A percentile compares a stretch with the other conserved stretches of the same genome.
phyloP scores from a whole-genome alignment of 345 rosid species.

The Erucastrum elatum region DNA sequence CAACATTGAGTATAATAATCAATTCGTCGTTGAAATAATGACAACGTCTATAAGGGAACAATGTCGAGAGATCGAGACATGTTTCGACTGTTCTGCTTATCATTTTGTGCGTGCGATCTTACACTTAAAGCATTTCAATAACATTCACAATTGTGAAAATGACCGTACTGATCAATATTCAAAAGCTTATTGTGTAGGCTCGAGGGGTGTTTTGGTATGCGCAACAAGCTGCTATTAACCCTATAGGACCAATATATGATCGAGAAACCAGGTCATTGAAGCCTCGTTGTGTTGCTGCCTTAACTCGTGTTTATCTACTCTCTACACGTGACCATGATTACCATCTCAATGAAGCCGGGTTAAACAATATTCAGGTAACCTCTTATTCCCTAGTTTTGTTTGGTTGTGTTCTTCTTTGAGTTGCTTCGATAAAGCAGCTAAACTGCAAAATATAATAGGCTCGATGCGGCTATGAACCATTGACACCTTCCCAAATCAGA shows the following conservation, averaged over 20 bases:
- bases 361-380: slow-evolving; percentile 57
- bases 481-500: slow-evolving; percentile 63
- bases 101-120: slow-evolving; percentile 13
- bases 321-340: slow-evolving; percentile 70
- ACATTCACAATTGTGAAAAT: neutral
- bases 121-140: neutral
- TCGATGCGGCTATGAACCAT: slow-evolving; percentile 68
- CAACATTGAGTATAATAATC: slow-evolving; percentile 48
- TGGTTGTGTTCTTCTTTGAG: neutral
- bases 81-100: slow-evolving; percentile 66
- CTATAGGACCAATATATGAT: slow-evolving; percentile 76
- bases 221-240: slow-evolving; percentile 82
- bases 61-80: slow-evolving; percentile 82
- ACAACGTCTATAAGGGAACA: slow-evolving; percentile 86
- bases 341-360: slow-evolving; percentile 63
- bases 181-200: slow-evolving; percentile 45
- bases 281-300: slow-evolving; percentile 86
- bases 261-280: slow-evolving; percentile 74
- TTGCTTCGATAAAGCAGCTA: neutral
- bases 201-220: slow-evolving; percentile 75
- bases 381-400: neutral
- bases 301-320: slow-evolving; percentile 78
- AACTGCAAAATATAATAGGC: neutral
- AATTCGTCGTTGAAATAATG: slow-evolving; percentile 60
- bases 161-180: neutral